These are phyloP conservation scores for Antitrichia curtipendula DNA, from an alignment of 225 moss, liverwort and hornwort genomes.

Conservation along the genomic window DNA sequence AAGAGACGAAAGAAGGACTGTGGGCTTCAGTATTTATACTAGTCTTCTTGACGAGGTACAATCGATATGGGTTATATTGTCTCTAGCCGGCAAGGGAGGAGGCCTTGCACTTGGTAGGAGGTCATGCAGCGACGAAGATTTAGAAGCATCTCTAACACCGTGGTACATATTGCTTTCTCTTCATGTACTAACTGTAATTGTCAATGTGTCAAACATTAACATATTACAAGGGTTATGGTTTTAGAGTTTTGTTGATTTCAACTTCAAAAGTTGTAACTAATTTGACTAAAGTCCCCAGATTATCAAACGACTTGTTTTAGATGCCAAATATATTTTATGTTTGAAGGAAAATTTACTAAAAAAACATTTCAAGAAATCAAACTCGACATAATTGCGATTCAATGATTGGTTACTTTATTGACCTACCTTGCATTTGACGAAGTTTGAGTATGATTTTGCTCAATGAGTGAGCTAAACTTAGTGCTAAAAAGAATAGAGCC, in stretches of 20 bases:
- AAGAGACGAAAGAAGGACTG: fast-evolving
- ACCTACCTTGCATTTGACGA: neutral
- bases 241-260: neutral
- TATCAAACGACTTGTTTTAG: neutral
- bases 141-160: neutral
- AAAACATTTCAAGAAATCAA: neutral
- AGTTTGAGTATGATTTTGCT: neutral
- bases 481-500: too few relatives aligned
- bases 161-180: neutral
- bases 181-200: neutral
- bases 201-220: neutral
- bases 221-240: neutral
- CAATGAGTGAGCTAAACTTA: too few relatives aligned
- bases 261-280: neutral
- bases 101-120: neutral
- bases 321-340: neutral
- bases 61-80: neutral
- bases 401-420: neutral
- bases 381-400: fast-evolving
- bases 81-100: neutral
- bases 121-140: too few relatives aligned
- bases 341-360: neutral
- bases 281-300: neutral
- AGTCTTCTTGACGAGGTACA: neutral
- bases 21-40: fast-evolving